These are phyloP conservation scores for Lipomyces yamadae DNA, from an alignment of 805 yeast species.

Conservation along the genomic window DNA sequence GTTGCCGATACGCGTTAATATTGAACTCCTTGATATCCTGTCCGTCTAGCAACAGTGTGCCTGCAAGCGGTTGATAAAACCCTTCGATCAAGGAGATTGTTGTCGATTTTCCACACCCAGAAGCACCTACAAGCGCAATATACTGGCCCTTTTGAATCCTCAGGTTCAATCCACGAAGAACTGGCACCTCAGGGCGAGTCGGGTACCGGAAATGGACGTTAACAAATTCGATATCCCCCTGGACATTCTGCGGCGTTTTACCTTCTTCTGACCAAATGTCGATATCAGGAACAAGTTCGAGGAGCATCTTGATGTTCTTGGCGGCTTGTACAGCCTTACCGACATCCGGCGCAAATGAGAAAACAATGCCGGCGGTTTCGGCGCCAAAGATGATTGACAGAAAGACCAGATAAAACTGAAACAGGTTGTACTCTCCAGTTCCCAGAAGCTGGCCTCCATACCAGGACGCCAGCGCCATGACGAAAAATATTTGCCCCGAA, in stretches of 20 bases:
- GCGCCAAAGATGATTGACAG: slow-evolving; percentile 50
- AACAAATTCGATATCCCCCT: slow-evolving; percentile 60
- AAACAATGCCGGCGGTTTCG: slow-evolving; percentile 51
- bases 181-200: slow-evolving; percentile 45
- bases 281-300: slow-evolving; percentile 46
- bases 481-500: slow-evolving; percentile 50
- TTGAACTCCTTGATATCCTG: slow-evolving; percentile 55
- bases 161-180: slow-evolving; percentile 58
- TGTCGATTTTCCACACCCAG: slow-evolving; percentile 69
- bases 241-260: slow-evolving; percentile 39
- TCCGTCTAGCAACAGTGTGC: slow-evolving; percentile 59
- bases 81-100: slow-evolving; percentile 59
- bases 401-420: slow-evolving; percentile 50
- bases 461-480: slow-evolving; percentile 52
- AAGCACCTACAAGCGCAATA: slow-evolving; percentile 71
- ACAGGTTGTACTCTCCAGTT: slow-evolving; percentile 43
- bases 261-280: slow-evolving; percentile 46
- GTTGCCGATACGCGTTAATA: slow-evolving; percentile 55
- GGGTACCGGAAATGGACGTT: slow-evolving; percentile 46
- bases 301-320: slow-evolving; percentile 44
- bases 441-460: slow-evolving; percentile 49
- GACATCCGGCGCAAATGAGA: slow-evolving; percentile 52
- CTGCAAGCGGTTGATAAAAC: slow-evolving; percentile 57
- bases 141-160: slow-evolving; percentile 55
- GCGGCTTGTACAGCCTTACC: slow-evolving; percentile 51